phyloP scores from a whole-genome alignment of 2,329 filamentous ascomycete species.

The Leptodontidium sp. region DNA sequence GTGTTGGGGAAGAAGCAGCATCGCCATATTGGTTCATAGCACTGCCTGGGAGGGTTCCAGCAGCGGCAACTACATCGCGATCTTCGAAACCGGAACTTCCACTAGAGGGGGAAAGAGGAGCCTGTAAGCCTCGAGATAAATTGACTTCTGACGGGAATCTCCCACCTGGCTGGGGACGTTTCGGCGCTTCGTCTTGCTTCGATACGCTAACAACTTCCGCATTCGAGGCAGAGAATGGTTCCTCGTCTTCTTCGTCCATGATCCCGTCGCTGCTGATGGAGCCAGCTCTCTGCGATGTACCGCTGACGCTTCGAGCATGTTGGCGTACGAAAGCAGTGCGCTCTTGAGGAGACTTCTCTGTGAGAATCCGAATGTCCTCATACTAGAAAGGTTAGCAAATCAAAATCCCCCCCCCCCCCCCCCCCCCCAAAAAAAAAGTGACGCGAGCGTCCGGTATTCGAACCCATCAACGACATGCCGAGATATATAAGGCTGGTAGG shows the following conservation, averaged over 20 bases:
- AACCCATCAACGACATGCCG: not conserved
- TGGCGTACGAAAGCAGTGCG: constrained; percentile 86
- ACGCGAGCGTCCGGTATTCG: not conserved
- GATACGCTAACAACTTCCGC: constrained; percentile 62
- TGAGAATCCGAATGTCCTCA: constrained; percentile 89
- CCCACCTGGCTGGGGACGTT: constrained; percentile 89
- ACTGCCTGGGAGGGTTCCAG: constrained; percentile 43
- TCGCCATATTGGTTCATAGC: constrained; percentile 40
- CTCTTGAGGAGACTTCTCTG: constrained; percentile 87
- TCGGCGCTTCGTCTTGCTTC: constrained; percentile 60
- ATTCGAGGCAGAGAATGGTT: constrained; percentile 64
- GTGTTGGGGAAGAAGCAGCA: constrained; percentile 54
- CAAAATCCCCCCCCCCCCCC: not conserved
- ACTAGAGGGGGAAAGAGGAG: constrained; percentile 81
- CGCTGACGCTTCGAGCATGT: constrained; percentile 81
- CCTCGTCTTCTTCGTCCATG: constrained; percentile 77
- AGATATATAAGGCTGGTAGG: not conserved
- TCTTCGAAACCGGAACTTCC: constrained; percentile 73
- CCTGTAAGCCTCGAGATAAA: constrained; percentile 74
- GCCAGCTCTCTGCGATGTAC: constrained; percentile 64
- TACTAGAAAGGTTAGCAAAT: constrained; percentile 57
- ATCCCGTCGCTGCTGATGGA: constrained; percentile 79
- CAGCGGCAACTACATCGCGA: constrained; percentile 66
- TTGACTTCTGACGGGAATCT: constrained; percentile 93
- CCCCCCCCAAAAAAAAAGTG: not conserved